Conservation (phyloP, 169 alveolate species). For the Pseudocohnilembus persalinus region DNA sequence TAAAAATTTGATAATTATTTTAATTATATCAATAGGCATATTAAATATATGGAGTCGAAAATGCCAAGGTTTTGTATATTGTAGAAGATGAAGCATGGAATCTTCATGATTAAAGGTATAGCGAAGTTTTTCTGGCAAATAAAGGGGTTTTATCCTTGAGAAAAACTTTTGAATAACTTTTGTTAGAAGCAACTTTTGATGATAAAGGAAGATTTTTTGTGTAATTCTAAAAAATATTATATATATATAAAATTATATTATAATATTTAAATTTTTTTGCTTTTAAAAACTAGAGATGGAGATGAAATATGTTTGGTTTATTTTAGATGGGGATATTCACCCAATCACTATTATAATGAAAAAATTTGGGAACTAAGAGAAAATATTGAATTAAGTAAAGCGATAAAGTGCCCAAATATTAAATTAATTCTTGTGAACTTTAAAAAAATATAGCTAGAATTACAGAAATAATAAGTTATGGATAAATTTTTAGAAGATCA, state of each 20-base stretch:
- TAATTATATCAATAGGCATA: too few relatives aligned
- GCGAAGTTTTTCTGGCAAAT: conserved; percentile 21
- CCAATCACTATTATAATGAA: conserved; percentile 37
- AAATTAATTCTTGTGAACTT: conserved; percentile 27
- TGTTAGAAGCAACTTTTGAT: conserved; percentile 7
- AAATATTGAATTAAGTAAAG: conserved; percentile 39
- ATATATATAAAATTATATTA: not conserved
- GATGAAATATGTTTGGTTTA: conserved; percentile 36
- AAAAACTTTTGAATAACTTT: conserved; percentile 25
- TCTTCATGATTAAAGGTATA: conserved; percentile 33
- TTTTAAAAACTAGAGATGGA: conserved; percentile 8
- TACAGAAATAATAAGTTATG: conserved; percentile 22
- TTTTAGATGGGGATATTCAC: conserved; percentile 39
- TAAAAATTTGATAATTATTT: too few relatives aligned
- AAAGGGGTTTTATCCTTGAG: conserved; percentile 27
- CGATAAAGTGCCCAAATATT: conserved; percentile 39
- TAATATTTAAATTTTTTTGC: not conserved
- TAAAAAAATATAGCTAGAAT: conserved; percentile 28
- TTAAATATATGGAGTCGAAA: too few relatives aligned
- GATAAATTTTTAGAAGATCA: conserved; percentile 14
- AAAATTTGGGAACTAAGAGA: conserved; percentile 40
- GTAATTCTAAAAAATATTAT: not conserved
- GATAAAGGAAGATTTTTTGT: conserved; percentile 27
- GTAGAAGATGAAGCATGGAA: not conserved
- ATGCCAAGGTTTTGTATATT: not conserved